Conservation (phyloP, 768 basidiomycete species). For the Termitomyces sp. region DNA sequence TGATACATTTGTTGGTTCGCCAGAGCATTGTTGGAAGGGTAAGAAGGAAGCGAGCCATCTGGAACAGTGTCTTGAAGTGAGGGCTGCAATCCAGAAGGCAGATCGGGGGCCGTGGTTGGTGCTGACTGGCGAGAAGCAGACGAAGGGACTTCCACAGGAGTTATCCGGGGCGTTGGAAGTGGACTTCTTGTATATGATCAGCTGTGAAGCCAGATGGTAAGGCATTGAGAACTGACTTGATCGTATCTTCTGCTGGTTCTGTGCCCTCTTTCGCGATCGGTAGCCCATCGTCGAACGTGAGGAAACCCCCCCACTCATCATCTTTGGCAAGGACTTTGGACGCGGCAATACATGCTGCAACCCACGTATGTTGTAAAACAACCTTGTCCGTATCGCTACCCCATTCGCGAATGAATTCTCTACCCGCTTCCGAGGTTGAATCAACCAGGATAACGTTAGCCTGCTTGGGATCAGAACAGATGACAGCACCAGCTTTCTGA, state of each 20-base stretch:
- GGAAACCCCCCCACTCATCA: slow-evolving; percentile 50
- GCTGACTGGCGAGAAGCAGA: background rate
- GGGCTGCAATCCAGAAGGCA: background rate
- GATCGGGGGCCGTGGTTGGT: background rate
- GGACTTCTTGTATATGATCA: slow-evolving; percentile 42
- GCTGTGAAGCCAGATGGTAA: background rate
- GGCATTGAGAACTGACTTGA: slow-evolving; percentile 36
- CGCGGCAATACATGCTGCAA: slow-evolving; percentile 34
- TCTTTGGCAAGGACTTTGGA: slow-evolving; percentile 38
- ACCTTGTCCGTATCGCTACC: slow-evolving; percentile 43
- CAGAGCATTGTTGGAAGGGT: background rate
- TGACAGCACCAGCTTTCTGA: slow-evolving; percentile 52
- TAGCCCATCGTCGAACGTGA: slow-evolving; percentile 34
- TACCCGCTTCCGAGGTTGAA: slow-evolving; percentile 42
- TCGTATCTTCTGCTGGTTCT: slow-evolving; percentile 28
- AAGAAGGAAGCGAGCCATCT: background rate
- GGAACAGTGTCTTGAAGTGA: background rate
- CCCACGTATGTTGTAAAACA: slow-evolving; percentile 53
- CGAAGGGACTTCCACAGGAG: slow-evolving; percentile 33
- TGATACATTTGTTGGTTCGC: slow-evolving; percentile 3
- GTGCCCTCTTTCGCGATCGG: slow-evolving; percentile 32
- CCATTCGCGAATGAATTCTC: slow-evolving; percentile 56
- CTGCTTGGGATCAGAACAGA: slow-evolving; percentile 43
- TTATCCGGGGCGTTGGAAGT: slow-evolving; percentile 57
- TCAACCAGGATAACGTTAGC: slow-evolving; percentile 61